A percentile compares a stretch with the other conserved stretches of the same genome.
Evolutionary conservation across 371 early-diverging fungal species (phyloP).

Genomic region (Lichtheimia ramosa): DNA sequence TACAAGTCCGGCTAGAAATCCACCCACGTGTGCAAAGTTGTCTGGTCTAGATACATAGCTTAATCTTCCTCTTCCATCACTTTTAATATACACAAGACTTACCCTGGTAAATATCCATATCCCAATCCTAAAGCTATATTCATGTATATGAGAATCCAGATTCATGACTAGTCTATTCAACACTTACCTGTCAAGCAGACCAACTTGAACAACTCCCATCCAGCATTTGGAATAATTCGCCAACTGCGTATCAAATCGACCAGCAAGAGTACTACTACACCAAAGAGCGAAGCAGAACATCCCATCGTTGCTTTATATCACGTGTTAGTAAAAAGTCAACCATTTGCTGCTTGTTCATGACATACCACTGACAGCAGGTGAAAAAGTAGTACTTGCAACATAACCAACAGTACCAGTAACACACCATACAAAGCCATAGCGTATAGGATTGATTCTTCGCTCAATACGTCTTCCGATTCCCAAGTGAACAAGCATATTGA

Average conservation of each 20-base stretch:
- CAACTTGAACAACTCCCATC: slow-evolving; percentile 63
- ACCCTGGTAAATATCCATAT: slow-evolving; percentile 32
- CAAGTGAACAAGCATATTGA: slow-evolving; percentile 70
- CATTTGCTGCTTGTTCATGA: not conserved
- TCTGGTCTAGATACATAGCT: slow-evolving; percentile 19
- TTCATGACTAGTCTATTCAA: not conserved
- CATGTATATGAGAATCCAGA: too few species aligned
- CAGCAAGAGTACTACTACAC: slow-evolving; percentile 65
- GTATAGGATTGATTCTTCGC: slow-evolving; percentile 62
- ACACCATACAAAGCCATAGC: slow-evolving; percentile 58
- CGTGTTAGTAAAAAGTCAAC: slow-evolving; percentile 2
- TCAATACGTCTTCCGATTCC: slow-evolving; percentile 68
- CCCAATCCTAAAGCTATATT: slow-evolving; percentile 11
- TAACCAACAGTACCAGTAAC: slow-evolving; percentile 74
- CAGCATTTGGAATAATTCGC: slow-evolving; percentile 58
- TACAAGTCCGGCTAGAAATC: slow-evolving; percentile 32
- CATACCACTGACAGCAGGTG: slow-evolving; percentile 24
- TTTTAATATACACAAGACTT: not conserved
- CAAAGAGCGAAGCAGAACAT: slow-evolving; percentile 77
- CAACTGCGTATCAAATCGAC: slow-evolving; percentile 78
- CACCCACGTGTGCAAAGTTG: slow-evolving; percentile 39
- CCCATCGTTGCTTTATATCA: slow-evolving; percentile 63
- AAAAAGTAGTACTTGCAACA: slow-evolving; percentile 70
- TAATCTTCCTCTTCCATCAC: not conserved
- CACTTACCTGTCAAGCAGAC: slow-evolving; percentile 11